phyloP scores from a whole-genome alignment of 208 protist genomes.

The Trypanosoma lewisi region DNA sequence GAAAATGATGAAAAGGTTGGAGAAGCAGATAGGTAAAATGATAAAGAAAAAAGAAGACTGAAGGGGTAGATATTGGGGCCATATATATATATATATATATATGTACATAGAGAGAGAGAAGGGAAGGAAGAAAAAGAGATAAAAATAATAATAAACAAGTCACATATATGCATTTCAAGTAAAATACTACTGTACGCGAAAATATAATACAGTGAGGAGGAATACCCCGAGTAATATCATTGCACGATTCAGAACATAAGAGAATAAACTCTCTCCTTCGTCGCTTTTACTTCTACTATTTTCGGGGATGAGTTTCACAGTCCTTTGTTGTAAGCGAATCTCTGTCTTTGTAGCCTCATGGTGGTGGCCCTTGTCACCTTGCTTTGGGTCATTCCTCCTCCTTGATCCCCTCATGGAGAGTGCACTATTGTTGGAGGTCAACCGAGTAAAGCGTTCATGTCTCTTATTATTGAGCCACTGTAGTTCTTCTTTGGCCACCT shows the following conservation, averaged over 20 bases:
- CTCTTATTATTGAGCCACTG: slow-evolving; percentile 35
- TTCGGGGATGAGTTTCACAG: not conserved
- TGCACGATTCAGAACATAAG: slow-evolving; percentile 1
- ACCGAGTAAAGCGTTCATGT: not conserved
- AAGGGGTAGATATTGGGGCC: not conserved
- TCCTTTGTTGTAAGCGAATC: not conserved
- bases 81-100: slow-evolving; percentile 18
- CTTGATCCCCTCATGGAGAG: not conserved
- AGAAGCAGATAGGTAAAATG: too few relatives aligned
- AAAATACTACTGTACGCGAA: slow-evolving; percentile 1
- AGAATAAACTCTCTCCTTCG: not conserved
- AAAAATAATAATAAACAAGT: not conserved
- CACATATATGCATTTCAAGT: not conserved
- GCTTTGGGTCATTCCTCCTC: too few relatives aligned
- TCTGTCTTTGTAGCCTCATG: too few relatives aligned
- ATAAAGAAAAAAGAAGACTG: not conserved
- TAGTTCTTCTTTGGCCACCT: slow-evolving; percentile 46
- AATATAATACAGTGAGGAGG: slow-evolving; percentile 6
- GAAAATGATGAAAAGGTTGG: not conserved
- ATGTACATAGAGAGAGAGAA: not conserved
- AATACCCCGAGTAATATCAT: not conserved
- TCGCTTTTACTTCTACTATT: not conserved
- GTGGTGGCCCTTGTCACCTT: too few relatives aligned
- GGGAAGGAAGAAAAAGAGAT: not conserved
- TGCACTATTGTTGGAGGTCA: not conserved